These are phyloP conservation scores for Afroboletus lepidellus DNA, from an alignment of 1,284 basidiomycete species.

Conservation along the genomic window DNA sequence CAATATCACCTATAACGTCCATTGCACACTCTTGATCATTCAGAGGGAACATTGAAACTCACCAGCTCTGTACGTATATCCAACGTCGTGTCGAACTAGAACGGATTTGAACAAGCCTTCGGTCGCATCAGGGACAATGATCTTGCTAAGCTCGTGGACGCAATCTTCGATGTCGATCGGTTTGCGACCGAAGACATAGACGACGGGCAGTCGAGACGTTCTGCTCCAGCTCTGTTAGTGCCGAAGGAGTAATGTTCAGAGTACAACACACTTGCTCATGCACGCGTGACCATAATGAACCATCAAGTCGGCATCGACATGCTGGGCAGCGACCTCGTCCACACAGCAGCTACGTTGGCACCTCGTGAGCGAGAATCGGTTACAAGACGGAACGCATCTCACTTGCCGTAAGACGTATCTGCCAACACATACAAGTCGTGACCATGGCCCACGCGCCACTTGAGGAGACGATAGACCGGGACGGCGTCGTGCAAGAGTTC, in stretches of 20 bases:
- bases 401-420: conserved; percentile 97
- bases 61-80: conserved; percentile 74
- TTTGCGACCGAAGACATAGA: conserved; percentile 83
- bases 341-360: conserved; percentile 79
- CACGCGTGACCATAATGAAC: conserved; percentile 98
- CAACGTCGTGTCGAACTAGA: conserved; percentile 78
- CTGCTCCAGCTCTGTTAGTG: conserved; percentile 36
- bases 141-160: conserved; percentile 41
- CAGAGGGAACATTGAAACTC: conserved; percentile 8
- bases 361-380: conserved; percentile 5
- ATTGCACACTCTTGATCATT: background rate
- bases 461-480: conserved; percentile 77
- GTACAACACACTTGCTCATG: conserved; percentile 71
- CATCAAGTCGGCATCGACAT: conserved; percentile 88
- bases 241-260: background rate
- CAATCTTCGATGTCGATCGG: conserved; percentile 53
- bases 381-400: conserved; percentile 26
- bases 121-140: conserved; percentile 24
- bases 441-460: conserved; percentile 46
- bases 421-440: conserved; percentile 87
- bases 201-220: conserved; percentile 76
- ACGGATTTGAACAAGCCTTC: conserved; percentile 28
- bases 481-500: conserved; percentile 88
- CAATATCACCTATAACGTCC: conserved; percentile 37
- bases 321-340: conserved; percentile 93